A percentile compares a stretch with the other conserved stretches of the same genome.
phyloP scores from a whole-genome alignment of 108 stramenopile genomes.

The Cafeteria roenbergensis region DNA sequence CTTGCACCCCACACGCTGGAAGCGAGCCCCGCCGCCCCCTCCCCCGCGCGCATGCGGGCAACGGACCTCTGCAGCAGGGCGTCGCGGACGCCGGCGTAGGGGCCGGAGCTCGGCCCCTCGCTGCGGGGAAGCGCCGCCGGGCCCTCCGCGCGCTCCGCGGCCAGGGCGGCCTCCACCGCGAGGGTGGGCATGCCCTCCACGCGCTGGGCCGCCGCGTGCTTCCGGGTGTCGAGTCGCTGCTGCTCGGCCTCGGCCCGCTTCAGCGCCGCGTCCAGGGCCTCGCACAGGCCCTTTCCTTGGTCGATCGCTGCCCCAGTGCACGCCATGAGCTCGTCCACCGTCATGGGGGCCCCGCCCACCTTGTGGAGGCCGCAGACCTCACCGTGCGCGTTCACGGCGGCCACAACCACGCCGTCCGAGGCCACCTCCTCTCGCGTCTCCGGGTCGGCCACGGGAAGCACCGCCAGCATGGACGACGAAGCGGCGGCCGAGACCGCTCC shows the following conservation, averaged over 20 bases:
- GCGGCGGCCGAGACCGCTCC: too few relatives aligned
- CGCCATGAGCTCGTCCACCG: background rate
- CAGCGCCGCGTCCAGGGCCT: background rate
- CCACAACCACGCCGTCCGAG: constrained; percentile 29
- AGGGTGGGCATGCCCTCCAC: too few relatives aligned
- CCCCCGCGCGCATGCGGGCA: too few relatives aligned
- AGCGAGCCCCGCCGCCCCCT: too few relatives aligned
- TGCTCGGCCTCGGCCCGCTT: background rate
- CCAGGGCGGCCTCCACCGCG: too few relatives aligned
- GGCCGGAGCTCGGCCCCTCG: too few relatives aligned
- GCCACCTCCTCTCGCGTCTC: constrained; percentile 36
- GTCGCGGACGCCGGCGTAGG: too few relatives aligned
- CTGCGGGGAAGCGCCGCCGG: too few relatives aligned
- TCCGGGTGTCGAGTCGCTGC: background rate
- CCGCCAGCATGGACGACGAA: too few relatives aligned
- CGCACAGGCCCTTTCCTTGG: background rate
- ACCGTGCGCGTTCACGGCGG: constrained; percentile 34
- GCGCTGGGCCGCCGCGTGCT: background rate
- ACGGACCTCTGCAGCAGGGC: too few relatives aligned
- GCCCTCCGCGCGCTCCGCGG: too few relatives aligned
- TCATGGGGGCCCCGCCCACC: constrained; percentile 9
- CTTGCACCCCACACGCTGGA: too few relatives aligned
- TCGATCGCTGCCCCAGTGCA: background rate
- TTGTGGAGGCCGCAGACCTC: constrained; percentile 26
- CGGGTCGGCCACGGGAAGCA: constrained; percentile 27